phyloP scores from a whole-genome alignment of 352 stramenopile species.

The Thalassiosira ordinaria region DNA sequence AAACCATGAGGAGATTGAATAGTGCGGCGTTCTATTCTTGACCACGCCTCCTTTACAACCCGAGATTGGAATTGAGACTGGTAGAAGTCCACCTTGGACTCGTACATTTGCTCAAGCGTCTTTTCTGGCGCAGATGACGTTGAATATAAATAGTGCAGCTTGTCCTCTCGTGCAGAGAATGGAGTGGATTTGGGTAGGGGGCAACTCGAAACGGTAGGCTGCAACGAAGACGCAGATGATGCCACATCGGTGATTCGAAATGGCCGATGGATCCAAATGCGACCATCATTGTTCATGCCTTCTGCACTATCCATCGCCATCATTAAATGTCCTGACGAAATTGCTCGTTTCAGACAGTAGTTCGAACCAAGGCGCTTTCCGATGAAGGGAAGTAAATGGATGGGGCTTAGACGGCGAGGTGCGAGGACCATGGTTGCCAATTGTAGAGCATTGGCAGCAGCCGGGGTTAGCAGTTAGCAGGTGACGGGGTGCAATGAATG shows the following conservation, averaged over 20 bases:
- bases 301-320: neutral
- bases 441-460: no score
- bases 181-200: conserved; percentile 41
- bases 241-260: conserved; percentile 13
- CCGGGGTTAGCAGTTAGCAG: no score
- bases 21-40: conserved; percentile 20
- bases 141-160: conserved; percentile 22
- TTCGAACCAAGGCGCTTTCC: no score
- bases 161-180: conserved; percentile 18
- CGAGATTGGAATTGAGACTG: conserved; percentile 42
- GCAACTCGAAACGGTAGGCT: conserved; percentile 25
- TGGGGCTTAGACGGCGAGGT: no score
- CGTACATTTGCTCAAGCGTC: conserved; percentile 21
- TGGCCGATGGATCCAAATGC: conserved; percentile 56
- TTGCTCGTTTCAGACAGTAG: conserved; percentile 9
- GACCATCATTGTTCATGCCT: conserved; percentile 15
- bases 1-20: conserved; percentile 22
- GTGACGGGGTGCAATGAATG: no score
- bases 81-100: conserved; percentile 51
- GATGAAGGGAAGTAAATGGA: no score
- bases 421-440: no score
- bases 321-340: conserved; percentile 10
- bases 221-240: neutral
- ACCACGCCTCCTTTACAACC: conserved; percentile 11
- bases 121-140: conserved; percentile 15